Percentiles rank a stretch among this genome's conserved stretches.
phyloP scores from a whole-genome alignment of 768 basidiomycete genomes.

The Rhizopogon rudus region DNA sequence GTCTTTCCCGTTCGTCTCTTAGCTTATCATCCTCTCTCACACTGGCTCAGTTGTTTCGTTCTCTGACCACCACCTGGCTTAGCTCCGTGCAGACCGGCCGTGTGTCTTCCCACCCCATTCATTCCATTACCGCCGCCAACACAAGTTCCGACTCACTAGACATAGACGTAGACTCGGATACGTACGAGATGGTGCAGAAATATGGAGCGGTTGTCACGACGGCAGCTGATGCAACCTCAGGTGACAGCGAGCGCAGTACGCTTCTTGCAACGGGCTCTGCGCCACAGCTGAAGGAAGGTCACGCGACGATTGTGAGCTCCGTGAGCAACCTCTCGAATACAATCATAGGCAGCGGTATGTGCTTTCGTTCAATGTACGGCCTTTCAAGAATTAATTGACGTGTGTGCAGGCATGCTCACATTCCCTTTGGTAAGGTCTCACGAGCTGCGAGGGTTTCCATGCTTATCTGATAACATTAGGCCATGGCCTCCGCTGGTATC shows the following conservation, averaged over 20 bases:
- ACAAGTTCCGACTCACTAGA: neutral
- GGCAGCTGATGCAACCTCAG: constrained; percentile 15
- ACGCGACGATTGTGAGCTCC: constrained; percentile 62
- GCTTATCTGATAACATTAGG: constrained; percentile 37
- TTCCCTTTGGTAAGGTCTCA: constrained; percentile 64
- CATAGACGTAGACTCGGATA: constrained; percentile 8
- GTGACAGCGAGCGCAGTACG: constrained; percentile 50
- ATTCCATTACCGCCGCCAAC: neutral
- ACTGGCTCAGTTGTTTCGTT: neutral
- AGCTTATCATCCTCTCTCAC: constrained; percentile 1
- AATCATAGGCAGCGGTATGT: constrained; percentile 84
- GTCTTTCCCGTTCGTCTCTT: too few relatives aligned
- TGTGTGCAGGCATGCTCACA: constrained; percentile 71
- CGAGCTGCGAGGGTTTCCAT: neutral
- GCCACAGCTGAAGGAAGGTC: constrained; percentile 46
- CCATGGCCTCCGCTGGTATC: constrained; percentile 85
- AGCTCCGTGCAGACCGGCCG: neutral
- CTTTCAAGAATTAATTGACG: neutral
- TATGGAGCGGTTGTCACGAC: constrained; percentile 54
- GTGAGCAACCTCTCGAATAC: constrained; percentile 85
- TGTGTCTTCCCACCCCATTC: neutral
- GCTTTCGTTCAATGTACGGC: neutral
- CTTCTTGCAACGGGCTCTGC: constrained; percentile 43
- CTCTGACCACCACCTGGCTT: neutral
- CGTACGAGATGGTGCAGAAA: constrained; percentile 62